phyloP scores from a whole-genome alignment of 176 grass and related monocot genomes.

The Echinochloa phyllopogon region DNA sequence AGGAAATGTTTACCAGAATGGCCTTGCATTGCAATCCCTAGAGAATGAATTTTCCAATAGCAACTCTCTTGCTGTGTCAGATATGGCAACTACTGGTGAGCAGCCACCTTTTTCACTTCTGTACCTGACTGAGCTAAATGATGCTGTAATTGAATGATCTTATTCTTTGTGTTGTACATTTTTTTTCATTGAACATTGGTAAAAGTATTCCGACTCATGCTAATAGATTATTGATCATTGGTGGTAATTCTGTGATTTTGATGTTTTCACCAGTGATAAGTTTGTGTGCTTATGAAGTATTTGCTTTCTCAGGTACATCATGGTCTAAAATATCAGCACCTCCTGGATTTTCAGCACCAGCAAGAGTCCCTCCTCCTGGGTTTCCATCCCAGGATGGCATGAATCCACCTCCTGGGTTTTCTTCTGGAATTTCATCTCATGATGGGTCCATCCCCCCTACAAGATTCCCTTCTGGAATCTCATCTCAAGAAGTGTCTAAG shows the following conservation, averaged over 20 bases:
- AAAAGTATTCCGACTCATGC: neutral
- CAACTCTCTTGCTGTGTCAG: slow-evolving; percentile 37
- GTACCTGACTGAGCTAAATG: slow-evolving; percentile 1
- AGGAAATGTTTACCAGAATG: slow-evolving; percentile 55
- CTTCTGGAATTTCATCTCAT: slow-evolving; percentile 39
- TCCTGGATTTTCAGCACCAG: slow-evolving; percentile 36
- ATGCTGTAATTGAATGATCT: slow-evolving; percentile 23
- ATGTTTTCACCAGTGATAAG: slow-evolving; percentile 26
- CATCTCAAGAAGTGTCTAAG: slow-evolving; percentile 53
- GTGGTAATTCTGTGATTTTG: slow-evolving; percentile 23
- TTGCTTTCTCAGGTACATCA: slow-evolving; percentile 36
- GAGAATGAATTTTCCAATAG: slow-evolving; percentile 48
- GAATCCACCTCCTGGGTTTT: slow-evolving; percentile 56
- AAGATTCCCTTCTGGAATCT: slow-evolving; percentile 24
- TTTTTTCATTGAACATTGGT: slow-evolving; percentile 21
- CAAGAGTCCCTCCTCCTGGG: slow-evolving; percentile 18
- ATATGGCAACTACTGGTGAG: slow-evolving; percentile 55
- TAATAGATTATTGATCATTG: slow-evolving; percentile 15
- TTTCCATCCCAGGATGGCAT: slow-evolving; percentile 56
- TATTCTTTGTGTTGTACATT: slow-evolving; percentile 6
- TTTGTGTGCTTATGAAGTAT: slow-evolving; percentile 23
- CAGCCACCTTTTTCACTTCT: slow-evolving; percentile 1
- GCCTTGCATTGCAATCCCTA: slow-evolving; percentile 43
- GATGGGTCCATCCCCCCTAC: neutral
- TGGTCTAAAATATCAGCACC: slow-evolving; percentile 44